Percentiles rank a stretch among this genome's conserved stretches.
phyloP scores from a whole-genome alignment of 129 eudicot genomes.

The Gnaphalium uliginosum region DNA sequence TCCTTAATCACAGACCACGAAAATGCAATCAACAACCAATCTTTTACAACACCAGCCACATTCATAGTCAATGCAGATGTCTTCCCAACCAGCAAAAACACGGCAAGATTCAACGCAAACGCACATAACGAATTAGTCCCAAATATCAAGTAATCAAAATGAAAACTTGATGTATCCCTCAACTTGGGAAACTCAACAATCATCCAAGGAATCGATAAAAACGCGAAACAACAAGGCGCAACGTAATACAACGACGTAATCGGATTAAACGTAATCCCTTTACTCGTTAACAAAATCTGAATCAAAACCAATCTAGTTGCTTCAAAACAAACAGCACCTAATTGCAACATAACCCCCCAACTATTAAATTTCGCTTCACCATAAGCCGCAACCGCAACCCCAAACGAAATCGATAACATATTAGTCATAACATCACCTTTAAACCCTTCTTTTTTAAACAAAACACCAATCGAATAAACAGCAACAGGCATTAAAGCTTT shows the following conservation, averaged over 20 bases:
- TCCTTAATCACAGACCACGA: slow-evolving; percentile 93
- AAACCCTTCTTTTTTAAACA: slow-evolving; percentile 58
- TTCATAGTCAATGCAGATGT: slow-evolving; percentile 83
- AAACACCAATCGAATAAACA: slow-evolving; percentile 63
- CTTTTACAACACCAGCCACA: slow-evolving; percentile 85
- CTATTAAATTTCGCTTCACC: slow-evolving; percentile 71
- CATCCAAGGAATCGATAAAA: slow-evolving; percentile 64
- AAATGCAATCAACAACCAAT: slow-evolving; percentile 85
- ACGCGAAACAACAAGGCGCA: slow-evolving; percentile 72
- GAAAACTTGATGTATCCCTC: slow-evolving; percentile 65
- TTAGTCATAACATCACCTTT: slow-evolving; percentile 52
- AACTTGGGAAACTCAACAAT: slow-evolving; percentile 61
- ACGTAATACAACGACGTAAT: slow-evolving; percentile 72
- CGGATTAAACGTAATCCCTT: slow-evolving; percentile 65
- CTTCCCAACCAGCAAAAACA: slow-evolving; percentile 78
- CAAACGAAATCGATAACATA: slow-evolving; percentile 74
- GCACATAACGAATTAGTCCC: slow-evolving; percentile 81
- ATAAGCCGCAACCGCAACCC: slow-evolving; percentile 74
- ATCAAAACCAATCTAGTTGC: slow-evolving; percentile 78
- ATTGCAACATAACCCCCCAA: slow-evolving; percentile 66
- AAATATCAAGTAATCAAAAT: slow-evolving; percentile 57
- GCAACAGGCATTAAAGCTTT: slow-evolving; percentile 86
- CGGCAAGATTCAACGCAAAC: slow-evolving; percentile 76
- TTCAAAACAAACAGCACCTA: slow-evolving; percentile 78
- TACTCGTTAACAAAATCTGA: slow-evolving; percentile 61